phyloP scores from a whole-genome alignment of 2,329 filamentous ascomycete genomes.

The Fonsecaea pedrosoi region DNA sequence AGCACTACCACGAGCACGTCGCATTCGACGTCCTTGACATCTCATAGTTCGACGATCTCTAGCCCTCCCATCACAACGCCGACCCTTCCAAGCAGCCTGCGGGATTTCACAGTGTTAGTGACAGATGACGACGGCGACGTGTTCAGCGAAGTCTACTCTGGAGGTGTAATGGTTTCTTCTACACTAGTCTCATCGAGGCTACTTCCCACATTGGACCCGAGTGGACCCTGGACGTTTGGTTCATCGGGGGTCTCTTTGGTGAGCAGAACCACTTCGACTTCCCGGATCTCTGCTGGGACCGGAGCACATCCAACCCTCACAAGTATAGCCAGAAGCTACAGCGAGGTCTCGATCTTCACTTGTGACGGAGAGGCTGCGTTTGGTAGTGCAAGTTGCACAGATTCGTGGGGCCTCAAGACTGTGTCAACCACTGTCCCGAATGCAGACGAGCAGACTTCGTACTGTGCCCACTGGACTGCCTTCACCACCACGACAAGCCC shows the following conservation, averaged over 20 bases:
- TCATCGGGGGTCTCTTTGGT: neutral
- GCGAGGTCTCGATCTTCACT: neutral
- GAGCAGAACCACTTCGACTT: neutral
- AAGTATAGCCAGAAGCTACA: neutral
- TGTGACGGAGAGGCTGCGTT: neutral
- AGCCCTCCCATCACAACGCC: slow-evolving; percentile 1
- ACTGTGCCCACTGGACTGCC: slow-evolving; percentile 11
- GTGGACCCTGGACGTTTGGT: neutral
- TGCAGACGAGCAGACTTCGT: neutral
- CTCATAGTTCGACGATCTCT: neutral
- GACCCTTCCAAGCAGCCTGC: neutral
- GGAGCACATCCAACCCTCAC: slow-evolving; percentile 2
- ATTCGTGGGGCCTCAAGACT: slow-evolving; percentile 1
- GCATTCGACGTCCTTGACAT: neutral
- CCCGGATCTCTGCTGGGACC: neutral
- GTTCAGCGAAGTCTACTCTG: neutral
- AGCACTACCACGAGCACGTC: slow-evolving; percentile 3
- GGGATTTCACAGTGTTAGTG: neutral
- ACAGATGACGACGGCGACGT: neutral
- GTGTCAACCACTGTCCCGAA: neutral
- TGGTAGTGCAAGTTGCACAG: slow-evolving; percentile 4
- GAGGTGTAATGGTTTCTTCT: neutral
- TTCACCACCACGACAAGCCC: slow-evolving; percentile 11
- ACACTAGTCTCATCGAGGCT: neutral
- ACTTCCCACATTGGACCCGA: neutral